A percentile compares a stretch with the other conserved stretches of the same genome.
phyloP scores from a whole-genome alignment of 352 stramenopile species.

The Globisporangium abappressorium region DNA sequence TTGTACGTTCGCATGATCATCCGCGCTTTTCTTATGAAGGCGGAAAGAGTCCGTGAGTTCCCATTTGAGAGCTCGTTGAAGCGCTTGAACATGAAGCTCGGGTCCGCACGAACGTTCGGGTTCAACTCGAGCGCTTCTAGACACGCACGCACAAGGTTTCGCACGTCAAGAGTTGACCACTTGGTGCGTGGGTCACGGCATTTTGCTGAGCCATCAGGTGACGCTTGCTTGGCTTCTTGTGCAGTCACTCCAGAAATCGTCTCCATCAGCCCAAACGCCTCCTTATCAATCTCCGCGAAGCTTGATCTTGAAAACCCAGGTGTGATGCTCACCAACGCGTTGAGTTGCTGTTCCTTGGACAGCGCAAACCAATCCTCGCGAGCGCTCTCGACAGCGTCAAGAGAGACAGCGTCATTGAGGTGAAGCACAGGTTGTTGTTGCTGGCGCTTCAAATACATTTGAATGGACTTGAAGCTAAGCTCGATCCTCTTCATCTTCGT shows the following conservation, averaged over 20 bases:
- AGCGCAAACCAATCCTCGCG: background rate
- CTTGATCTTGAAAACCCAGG: background rate
- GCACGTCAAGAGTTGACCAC: background rate
- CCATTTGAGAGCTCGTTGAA: background rate
- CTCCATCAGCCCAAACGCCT: background rate
- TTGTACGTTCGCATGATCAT: background rate
- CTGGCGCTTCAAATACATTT: background rate
- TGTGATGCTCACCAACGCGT: background rate
- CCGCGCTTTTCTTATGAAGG: background rate
- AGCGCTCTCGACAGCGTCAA: background rate
- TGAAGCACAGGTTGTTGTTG: background rate
- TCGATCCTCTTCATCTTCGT: conserved; percentile 1
- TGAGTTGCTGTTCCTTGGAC: background rate
- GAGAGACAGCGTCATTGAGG: background rate
- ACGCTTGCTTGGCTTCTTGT: background rate
- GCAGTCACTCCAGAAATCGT: background rate
- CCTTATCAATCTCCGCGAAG: background rate
- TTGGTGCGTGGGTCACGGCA: background rate
- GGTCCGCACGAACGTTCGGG: background rate
- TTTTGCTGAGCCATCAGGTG: background rate
- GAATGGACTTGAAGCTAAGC: background rate
- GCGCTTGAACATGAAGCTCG: background rate
- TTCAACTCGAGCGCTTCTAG: background rate
- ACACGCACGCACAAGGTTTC: background rate
- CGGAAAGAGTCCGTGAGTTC: background rate